Evolutionary conservation across 257 asterid species (phyloP), one percentile per base, ranked within the genome.

Genomic region (Datura wrightii): DNA sequence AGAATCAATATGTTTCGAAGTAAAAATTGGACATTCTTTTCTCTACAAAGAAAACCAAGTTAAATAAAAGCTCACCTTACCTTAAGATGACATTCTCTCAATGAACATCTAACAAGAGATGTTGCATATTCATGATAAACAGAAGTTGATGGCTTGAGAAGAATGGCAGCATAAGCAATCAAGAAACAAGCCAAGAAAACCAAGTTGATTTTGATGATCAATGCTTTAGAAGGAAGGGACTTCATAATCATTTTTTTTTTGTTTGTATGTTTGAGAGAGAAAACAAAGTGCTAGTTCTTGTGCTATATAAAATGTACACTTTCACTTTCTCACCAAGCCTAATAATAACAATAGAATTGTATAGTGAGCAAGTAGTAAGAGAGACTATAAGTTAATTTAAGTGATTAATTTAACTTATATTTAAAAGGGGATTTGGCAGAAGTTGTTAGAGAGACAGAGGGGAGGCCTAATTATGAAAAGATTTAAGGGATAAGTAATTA

Each of bases 21-120:
- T 6, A 58, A 58, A 55, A 56, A 16, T 69, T 41, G 3, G 15
- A 41, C 36, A 70, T 18, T 41, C 18, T 15, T 5, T 11, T 16
- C 2, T 2, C 9, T 44, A 65, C 3, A 65, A 65, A 36, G 39
- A 58, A 56, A 46, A 55, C 9, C 44, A 53, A 46, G 59, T 24
- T 24, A 1, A n/a, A 56, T 36, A 19, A 18, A 83, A 15, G 88
- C 97, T 93, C 92, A 95, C 97, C 96, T 95, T 90, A 95, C 98
- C 99, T 93, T 92, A 86, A 87, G 97, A 87, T 87, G 93, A 87
- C 99, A 96, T 31, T 89, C 92, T 24, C 87, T 89, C 69, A 92
- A 90, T 6, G 99, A 93, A 89, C 99, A 96, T 19, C 85, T 87
- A 58, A 95, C 91, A 24, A 92, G 66, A 0, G 88, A 88, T 10